phyloP scores from a whole-genome alignment of 805 yeast genomes.

The Ascoidea rubescens region DNA sequence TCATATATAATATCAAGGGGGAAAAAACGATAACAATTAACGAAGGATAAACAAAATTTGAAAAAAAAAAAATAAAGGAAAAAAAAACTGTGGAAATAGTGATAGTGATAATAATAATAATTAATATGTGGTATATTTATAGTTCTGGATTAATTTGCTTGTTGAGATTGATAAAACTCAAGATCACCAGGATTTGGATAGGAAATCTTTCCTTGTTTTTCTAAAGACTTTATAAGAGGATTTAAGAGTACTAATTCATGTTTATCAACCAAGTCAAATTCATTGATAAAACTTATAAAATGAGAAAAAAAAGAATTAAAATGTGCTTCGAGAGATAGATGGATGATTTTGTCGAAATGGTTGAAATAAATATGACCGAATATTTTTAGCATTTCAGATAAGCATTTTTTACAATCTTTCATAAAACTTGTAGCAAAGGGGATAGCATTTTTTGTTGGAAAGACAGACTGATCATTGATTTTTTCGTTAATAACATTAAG shows the following conservation, averaged over 20 bases:
- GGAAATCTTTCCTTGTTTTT: conserved; percentile 72
- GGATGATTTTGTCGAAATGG: conserved; percentile 90
- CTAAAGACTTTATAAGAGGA: conserved; percentile 67
- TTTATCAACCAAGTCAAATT: conserved; percentile 68
- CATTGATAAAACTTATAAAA: conserved; percentile 74
- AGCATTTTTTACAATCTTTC: conserved; percentile 74
- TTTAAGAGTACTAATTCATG: conserved; percentile 68
- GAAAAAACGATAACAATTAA: too few species aligned
- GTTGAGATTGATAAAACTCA: too few species aligned
- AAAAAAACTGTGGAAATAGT: too few species aligned
- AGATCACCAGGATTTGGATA: background rate
- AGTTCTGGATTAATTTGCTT: too few species aligned
- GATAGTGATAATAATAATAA: too few species aligned
- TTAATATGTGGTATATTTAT: too few species aligned
- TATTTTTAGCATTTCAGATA: conserved; percentile 85
- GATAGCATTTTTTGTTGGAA: conserved; percentile 81
- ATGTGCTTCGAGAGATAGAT: conserved; percentile 86
- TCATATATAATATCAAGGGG: too few species aligned
- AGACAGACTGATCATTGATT: conserved; percentile 75
- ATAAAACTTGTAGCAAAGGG: conserved; percentile 82
- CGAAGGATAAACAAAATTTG: too few species aligned
- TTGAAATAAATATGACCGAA: conserved; percentile 92
- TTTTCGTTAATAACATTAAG: conserved; percentile 81
- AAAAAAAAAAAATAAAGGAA: too few species aligned
- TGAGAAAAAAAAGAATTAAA: conserved; percentile 98